Evolutionary conservation across 257 asterid genomes (phyloP), one percentile per base, ranked within the genome.

Genomic region (Nicotiana otophora): DNA sequence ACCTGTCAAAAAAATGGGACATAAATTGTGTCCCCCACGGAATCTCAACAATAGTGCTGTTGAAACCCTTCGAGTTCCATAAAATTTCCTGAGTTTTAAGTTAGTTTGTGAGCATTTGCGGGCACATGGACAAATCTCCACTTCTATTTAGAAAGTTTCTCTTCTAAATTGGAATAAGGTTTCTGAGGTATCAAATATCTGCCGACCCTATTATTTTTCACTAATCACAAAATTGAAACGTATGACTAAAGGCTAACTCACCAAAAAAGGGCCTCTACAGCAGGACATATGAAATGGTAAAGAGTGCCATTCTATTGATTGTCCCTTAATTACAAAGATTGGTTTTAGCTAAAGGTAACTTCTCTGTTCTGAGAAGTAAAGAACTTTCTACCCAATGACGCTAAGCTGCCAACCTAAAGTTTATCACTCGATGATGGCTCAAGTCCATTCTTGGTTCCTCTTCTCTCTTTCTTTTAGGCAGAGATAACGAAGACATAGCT

Each of bases 401-500:
- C 63, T 74, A 79, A 79, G 75, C 82, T 39, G 70, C 60, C 81
- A 91, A 54, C 34, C 55, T 81, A 80, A 90, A 87, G 87, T 86
- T 88, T 82, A 89, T 86, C 75, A 66, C 75, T 14, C 81, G 88
- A 67, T 79, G 84, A 76, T 82, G 90, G 61, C 39, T 82, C 30
- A 82, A 64, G 16, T 33, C 68, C 69, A 84, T 78, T 63, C 83
- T 84, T 54, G 88, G 89, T 81, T 83, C 91, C 7, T 87, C 90
- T 82, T 84, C 93, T 48, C 95, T 87, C 84, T 89, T 92, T 84
- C 95, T 89, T 89, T 89, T 90, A 26, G 90, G 89, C 57, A 89
- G 85, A 48, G 95, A 87, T 82, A 94, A 81, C 10, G 95, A 91
- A n/a, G 94, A 90, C 1, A 91, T 85, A 23, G 90, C 85, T 84